Percentiles rank a stretch among this genome's conserved stretches.
phyloP scores from a whole-genome alignment of 139 green algal genomes.

The Coelastrella sp. region DNA sequence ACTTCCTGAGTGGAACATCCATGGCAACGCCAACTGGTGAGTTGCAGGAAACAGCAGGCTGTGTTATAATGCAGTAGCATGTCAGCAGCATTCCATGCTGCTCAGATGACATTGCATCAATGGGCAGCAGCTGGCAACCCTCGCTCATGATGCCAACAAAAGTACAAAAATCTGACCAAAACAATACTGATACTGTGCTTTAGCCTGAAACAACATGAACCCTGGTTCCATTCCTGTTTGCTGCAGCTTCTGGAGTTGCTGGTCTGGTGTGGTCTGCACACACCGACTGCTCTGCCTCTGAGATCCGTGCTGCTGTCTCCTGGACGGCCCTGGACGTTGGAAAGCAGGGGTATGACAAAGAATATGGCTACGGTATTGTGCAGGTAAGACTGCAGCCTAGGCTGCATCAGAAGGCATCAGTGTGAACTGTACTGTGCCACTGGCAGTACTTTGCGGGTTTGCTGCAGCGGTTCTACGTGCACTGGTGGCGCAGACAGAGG shows the following conservation, averaged over 20 bases:
- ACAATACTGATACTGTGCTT: neutral
- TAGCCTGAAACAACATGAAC: neutral
- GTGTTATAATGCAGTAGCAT: too few species aligned
- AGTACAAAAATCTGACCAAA: too few species aligned
- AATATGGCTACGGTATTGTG: slow-evolving; percentile 14
- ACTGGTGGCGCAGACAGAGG: too few species aligned
- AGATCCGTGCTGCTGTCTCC: slow-evolving; percentile 16
- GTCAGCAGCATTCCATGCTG: too few species aligned
- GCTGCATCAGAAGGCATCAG: neutral
- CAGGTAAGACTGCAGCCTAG: neutral
- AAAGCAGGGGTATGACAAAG: slow-evolving; percentile 1
- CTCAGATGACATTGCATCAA: too few species aligned
- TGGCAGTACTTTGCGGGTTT: too few species aligned
- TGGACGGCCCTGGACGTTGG: slow-evolving; percentile 12
- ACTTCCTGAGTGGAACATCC: slow-evolving; percentile 25
- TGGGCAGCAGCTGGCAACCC: too few species aligned
- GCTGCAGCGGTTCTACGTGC: too few species aligned
- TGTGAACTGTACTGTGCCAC: too few species aligned
- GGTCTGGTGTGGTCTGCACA: slow-evolving; percentile 19
- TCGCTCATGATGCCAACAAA: too few species aligned
- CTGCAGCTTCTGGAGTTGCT: slow-evolving; percentile 11
- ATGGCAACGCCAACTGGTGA: slow-evolving; percentile 4
- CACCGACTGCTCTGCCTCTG: neutral
- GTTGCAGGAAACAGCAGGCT: neutral
- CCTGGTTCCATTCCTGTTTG: neutral